A percentile compares a stretch with the other conserved stretches of the same genome.
These are phyloP conservation scores for Saccharomyces pastorianus DNA, from an alignment of 1,139 yeast genomes.

Conservation along the genomic window DNA sequence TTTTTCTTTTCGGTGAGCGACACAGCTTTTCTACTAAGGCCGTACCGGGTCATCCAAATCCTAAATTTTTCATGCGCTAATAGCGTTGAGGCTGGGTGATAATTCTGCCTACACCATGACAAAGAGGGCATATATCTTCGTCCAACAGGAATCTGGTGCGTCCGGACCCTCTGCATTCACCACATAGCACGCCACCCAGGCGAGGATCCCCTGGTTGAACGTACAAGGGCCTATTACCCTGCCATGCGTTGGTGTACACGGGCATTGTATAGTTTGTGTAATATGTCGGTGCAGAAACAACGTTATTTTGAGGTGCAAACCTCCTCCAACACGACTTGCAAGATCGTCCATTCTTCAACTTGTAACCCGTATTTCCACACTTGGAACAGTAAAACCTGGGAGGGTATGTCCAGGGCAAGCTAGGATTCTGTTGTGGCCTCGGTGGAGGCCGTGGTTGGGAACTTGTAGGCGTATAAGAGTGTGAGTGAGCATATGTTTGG, in stretches of 20 bases:
- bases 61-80: background rate
- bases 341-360: conserved; percentile 52
- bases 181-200: conserved; percentile 73
- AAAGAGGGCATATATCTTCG: conserved; percentile 48
- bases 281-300: conserved; percentile 14
- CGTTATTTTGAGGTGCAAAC: conserved; percentile 42
- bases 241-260: background rate
- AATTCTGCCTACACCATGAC: conserved; percentile 62
- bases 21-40: background rate
- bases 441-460: conserved; percentile 10
- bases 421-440: conserved; percentile 10
- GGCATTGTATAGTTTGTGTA: background rate
- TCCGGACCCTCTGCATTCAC: conserved; percentile 71
- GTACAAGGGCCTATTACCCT: conserved; percentile 27
- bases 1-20: background rate
- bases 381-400: conserved; percentile 51
- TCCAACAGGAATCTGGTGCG: conserved; percentile 45
- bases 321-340: conserved; percentile 68
- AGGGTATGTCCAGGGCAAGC: conserved; percentile 66
- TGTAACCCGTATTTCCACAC: conserved; percentile 71
- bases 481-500: background rate
- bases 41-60: background rate
- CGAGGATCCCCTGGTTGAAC: conserved; percentile 79
- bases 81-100: conserved; percentile 7
- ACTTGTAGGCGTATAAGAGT: conserved; percentile 2